phyloP scores from a whole-genome alignment of 2,329 filamentous ascomycete genomes.

The Diaporthe capsici region DNA sequence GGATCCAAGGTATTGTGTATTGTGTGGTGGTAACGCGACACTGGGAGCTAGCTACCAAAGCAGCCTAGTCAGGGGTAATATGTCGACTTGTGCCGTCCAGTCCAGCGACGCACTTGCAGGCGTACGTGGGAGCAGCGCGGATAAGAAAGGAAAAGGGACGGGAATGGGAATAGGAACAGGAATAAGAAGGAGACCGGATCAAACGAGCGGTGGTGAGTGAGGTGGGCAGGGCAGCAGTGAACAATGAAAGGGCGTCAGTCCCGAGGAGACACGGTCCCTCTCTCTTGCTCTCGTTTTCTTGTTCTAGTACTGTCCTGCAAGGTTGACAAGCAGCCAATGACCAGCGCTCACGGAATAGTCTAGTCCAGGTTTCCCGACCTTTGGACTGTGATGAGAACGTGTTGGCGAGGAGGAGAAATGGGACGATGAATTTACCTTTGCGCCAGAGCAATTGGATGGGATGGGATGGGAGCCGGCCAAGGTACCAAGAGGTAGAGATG shows the following conservation, averaged over 20 bases:
- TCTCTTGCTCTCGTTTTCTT: not conserved
- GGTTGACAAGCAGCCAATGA: conserved; percentile 27
- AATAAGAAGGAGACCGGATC: not conserved
- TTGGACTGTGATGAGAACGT: conserved; percentile 12
- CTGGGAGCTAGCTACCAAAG: conserved; percentile 33
- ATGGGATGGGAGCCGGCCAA: not conserved
- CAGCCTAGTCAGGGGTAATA: conserved; percentile 40
- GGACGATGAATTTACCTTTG: conserved; percentile 28
- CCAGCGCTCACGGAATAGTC: conserved; percentile 2
- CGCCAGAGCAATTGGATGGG: conserved; percentile 17
- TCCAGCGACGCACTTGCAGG: conserved; percentile 32
- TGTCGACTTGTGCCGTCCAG: conserved; percentile 11
- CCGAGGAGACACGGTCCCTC: conserved; percentile 16
- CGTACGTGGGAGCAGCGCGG: conserved; percentile 9
- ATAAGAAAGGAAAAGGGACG: not conserved
- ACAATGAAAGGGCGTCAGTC: conserved; percentile 19
- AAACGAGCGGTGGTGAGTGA: conserved; percentile 30
- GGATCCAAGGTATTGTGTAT: not conserved
- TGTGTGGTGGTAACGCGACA: conserved; percentile 11
- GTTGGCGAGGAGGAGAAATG: conserved; percentile 13
- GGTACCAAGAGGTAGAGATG: not conserved
- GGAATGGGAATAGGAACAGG: not conserved
- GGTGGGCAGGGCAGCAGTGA: conserved; percentile 16
- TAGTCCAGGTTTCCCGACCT: conserved; percentile 40
- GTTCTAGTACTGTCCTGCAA: not conserved